Evolutionary conservation across 23 red algal species (phyloP).

Genomic region (Gracilaria domingensis): DNA sequence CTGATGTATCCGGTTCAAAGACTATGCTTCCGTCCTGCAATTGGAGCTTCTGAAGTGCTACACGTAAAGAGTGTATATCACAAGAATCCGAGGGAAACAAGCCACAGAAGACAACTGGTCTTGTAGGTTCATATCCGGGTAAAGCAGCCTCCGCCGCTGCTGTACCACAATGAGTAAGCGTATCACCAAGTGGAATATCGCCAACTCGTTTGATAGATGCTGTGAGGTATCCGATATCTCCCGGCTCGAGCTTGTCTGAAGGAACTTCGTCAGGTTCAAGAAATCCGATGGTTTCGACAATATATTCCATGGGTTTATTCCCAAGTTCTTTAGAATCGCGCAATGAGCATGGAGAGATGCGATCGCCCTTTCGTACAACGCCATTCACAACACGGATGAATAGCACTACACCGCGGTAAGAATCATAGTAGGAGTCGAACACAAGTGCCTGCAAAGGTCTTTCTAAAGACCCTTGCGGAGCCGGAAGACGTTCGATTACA

Average conservation of each 20-base stretch:
- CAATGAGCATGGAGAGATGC: constrained; percentile 58
- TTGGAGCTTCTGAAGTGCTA: constrained; percentile 81
- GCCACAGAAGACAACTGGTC: constrained; percentile 82
- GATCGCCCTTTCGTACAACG: constrained; percentile 62
- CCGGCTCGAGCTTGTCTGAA: constrained; percentile 34
- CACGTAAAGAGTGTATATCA: constrained; percentile 61
- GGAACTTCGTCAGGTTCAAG: constrained; percentile 65
- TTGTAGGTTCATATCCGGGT: constrained; percentile 64
- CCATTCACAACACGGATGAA: constrained; percentile 86
- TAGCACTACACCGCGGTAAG: constrained; percentile 87
- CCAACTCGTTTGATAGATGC: constrained; percentile 60
- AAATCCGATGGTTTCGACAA: constrained; percentile 72
- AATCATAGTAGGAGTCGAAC: constrained; percentile 84
- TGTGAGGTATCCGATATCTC: constrained; percentile 79
- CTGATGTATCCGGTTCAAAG: constrained; percentile 79
- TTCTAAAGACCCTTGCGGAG: constrained; percentile 33
- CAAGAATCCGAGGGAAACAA: constrained; percentile 73
- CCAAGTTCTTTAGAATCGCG: constrained; percentile 5
- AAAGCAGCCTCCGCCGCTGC: constrained; percentile 51
- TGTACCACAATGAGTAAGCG: constrained; percentile 68
- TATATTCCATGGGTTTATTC: constrained; percentile 4
- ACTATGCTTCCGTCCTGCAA: constrained; percentile 84
- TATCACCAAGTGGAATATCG: constrained; percentile 88
- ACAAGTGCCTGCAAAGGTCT: constrained; percentile 82
- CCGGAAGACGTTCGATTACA: constrained; percentile 80